Conservation (phyloP, 306 rosid genomes). For the Hippophae gyantsensis region DNA sequence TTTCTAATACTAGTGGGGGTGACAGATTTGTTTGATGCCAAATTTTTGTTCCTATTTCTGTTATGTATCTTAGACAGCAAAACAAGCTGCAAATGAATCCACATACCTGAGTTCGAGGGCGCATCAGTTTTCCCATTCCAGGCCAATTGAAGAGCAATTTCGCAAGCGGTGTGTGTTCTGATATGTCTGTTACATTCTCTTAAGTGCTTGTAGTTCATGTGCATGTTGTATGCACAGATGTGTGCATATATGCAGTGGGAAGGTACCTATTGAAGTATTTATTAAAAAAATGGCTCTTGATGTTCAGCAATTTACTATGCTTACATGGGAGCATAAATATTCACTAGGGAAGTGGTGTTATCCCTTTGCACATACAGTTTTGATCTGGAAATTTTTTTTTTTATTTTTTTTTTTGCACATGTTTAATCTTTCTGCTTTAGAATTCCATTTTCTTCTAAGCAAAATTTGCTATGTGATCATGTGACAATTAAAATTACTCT, state of each 20-base stretch:
- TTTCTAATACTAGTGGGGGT: neutral
- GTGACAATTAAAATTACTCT: neutral
- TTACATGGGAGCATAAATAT: too few relatives aligned
- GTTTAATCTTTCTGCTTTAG: neutral
- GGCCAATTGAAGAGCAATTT: constrained; percentile 44
- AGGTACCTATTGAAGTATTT: too few relatives aligned
- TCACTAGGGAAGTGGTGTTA: too few relatives aligned
- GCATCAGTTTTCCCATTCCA: constrained; percentile 44
- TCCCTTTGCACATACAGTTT: neutral
- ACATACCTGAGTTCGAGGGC: constrained; percentile 38
- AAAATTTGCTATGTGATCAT: neutral
- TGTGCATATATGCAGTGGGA: too few relatives aligned
- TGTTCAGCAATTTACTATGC: too few relatives aligned
- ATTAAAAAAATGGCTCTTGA: too few relatives aligned
- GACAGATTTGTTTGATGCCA: neutral
- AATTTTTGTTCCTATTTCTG: constrained; percentile 13
- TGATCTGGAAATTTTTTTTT: neutral
- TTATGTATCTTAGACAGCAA: constrained; percentile 42
- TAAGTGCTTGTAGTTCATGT: neutral
- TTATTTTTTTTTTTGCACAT: too few relatives aligned
- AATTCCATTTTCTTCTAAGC: neutral
- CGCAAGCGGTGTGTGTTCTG: constrained; percentile 43
- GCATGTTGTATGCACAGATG: too few relatives aligned
- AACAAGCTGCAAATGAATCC: constrained; percentile 35
- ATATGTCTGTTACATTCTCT: constrained; percentile 1